Evolutionary conservation across 2,329 filamentous ascomycete species (phyloP).

Genomic region (Talaromyces sp.): DNA sequence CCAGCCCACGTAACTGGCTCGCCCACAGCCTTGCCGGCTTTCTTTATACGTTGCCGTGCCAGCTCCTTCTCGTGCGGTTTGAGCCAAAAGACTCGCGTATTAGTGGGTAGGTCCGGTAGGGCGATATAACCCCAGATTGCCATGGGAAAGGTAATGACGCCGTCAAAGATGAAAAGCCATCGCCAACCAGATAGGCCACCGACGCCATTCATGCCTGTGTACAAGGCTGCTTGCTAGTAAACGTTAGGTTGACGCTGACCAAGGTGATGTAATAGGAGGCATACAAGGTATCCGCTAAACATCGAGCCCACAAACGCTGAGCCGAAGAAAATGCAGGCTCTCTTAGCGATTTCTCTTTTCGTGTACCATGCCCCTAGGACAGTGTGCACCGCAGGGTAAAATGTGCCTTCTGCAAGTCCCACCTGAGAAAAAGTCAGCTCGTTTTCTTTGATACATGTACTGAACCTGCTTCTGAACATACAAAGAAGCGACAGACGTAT

Average conservation of each 20-base stretch:
- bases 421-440: background rate
- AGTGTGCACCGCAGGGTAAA: conserved; percentile 10
- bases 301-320: conserved; percentile 32
- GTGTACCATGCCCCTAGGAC: conserved; percentile 43
- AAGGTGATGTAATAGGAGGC: background rate
- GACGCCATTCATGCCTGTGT: conserved; percentile 10
- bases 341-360: conserved; percentile 35
- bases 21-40: background rate
- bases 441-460: background rate
- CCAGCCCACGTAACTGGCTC: conserved; percentile 10
- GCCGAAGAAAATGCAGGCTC: conserved; percentile 32
- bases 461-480: conserved; percentile 21
- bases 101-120: conserved; percentile 10
- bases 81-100: conserved; percentile 3
- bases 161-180: conserved; percentile 33
- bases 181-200: conserved; percentile 29
- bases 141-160: conserved; percentile 12
- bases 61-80: conserved; percentile 5
- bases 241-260: background rate
- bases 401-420: conserved; percentile 9
- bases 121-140: conserved; percentile 11
- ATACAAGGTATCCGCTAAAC: conserved; percentile 32
- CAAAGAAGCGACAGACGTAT: conserved; percentile 37
- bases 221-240: conserved; percentile 7
- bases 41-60: background rate